A percentile compares a stretch with the other conserved stretches of the same genome.
Conservation (phyloP, 768 basidiomycete species). For the Dentipellis sp. region DNA sequence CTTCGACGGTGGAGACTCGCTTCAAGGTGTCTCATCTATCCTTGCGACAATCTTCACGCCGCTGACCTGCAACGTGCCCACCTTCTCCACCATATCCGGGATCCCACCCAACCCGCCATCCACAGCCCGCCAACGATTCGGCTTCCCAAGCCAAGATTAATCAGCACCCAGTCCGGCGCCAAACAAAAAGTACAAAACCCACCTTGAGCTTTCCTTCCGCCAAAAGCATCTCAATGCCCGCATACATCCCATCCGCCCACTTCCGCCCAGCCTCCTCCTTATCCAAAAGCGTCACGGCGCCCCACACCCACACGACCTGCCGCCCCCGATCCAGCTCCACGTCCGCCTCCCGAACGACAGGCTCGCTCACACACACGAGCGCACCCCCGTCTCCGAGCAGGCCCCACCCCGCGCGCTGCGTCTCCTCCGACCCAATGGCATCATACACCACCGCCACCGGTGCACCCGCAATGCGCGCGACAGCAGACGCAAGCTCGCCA, state of each 20-base stretch:
- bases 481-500: not conserved
- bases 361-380: constrained; percentile 1
- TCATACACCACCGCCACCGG: constrained; percentile 7
- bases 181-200: not conserved
- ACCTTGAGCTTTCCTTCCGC: constrained; percentile 7
- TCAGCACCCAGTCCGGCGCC: no score
- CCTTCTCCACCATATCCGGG: no score
- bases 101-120: no score
- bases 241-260: constrained; percentile 1
- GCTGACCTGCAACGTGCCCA: no score
- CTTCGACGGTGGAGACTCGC: no score
- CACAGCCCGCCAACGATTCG: no score
- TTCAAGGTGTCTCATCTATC: no score
- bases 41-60: no score
- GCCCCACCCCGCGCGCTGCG: constrained; percentile 11
- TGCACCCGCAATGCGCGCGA: constrained; percentile 8
- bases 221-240: not conserved
- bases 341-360: not conserved
- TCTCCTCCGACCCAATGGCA: constrained; percentile 8
- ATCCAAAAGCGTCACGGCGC: not conserved
- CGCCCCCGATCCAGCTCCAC: not conserved
- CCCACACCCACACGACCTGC: not conserved
- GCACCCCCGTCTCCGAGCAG: constrained; percentile 7
- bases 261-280: not conserved
- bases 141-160: no score